Percentiles rank a stretch among this genome's conserved stretches.
phyloP scores from a whole-genome alignment of 306 rosid species.

The Cicer cuneatum region DNA sequence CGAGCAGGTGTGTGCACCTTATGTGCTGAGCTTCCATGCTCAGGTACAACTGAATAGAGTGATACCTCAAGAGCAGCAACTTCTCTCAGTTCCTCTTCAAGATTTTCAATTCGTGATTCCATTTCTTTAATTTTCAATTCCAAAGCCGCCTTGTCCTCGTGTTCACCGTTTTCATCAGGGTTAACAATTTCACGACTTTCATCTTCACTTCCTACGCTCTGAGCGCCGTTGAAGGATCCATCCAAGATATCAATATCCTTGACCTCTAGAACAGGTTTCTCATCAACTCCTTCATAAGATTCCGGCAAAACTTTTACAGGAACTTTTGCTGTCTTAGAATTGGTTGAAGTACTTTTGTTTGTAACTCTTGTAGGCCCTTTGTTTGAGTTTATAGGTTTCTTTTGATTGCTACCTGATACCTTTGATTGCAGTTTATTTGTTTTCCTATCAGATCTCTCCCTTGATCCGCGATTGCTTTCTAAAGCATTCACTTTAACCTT shows the following conservation, averaged over 20 bases:
- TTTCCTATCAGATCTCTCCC: constrained; percentile 55
- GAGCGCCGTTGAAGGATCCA: constrained; percentile 61
- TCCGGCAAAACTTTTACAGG: constrained; percentile 58
- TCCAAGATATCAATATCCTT: constrained; percentile 57
- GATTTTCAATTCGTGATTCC: constrained; percentile 79
- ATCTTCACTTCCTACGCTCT: constrained; percentile 51
- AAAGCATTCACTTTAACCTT: constrained; percentile 49
- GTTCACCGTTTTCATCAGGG: constrained; percentile 59
- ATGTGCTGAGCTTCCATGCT: constrained; percentile 97
- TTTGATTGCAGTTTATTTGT: constrained; percentile 51
- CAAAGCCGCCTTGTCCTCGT: constrained; percentile 47
- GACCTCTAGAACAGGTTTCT: constrained; percentile 54
- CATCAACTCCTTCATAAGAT: constrained; percentile 68
- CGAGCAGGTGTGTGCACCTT: constrained; percentile 99
- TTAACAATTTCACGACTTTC: constrained; percentile 48
- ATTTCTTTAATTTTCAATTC: constrained; percentile 71
- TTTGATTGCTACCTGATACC: constrained; percentile 49
- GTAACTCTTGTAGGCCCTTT: constrained; percentile 50
- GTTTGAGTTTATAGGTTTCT: constrained; percentile 52
- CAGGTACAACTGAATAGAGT: constrained; percentile 87
- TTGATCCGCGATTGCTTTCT: constrained; percentile 51
- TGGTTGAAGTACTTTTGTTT: constrained; percentile 45
- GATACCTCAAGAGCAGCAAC: constrained; percentile 98
- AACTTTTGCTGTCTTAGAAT: constrained; percentile 53
- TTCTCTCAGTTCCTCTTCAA: constrained; percentile 95